Evolutionary conservation across 2,329 filamentous ascomycete genomes (phyloP).

Genomic region (Colletotrichum sp.): DNA sequence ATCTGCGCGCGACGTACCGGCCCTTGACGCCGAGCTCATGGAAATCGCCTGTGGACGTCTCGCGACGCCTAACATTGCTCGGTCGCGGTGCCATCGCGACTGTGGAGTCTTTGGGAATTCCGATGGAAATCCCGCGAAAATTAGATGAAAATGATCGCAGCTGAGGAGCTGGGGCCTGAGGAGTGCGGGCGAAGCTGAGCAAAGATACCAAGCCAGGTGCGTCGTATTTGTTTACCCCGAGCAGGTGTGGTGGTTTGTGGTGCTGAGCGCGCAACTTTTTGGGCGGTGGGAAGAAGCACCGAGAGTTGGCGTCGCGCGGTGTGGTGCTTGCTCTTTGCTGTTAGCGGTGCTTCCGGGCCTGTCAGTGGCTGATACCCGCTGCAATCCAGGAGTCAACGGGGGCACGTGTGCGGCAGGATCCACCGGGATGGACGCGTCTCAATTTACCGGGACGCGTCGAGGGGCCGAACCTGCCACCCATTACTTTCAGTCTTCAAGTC

Average conservation of each 20-base stretch:
- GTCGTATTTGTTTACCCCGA: slow-evolving; percentile 4
- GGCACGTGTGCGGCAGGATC: neutral
- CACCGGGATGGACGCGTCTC: slow-evolving; percentile 20
- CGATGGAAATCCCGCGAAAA: neutral
- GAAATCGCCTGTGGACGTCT: slow-evolving; percentile 42
- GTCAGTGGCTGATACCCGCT: slow-evolving; percentile 5
- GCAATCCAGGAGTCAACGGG: neutral
- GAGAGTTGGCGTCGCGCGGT: neutral
- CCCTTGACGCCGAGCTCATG: slow-evolving; percentile 56
- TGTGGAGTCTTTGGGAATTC: neutral
- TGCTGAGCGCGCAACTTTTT: slow-evolving; percentile 8
- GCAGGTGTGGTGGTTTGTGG: neutral
- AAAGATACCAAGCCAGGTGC: neutral
- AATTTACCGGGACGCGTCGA: slow-evolving; percentile 26
- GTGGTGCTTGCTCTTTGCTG: neutral
- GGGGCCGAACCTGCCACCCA: slow-evolving; percentile 5
- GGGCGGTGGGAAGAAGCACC: neutral
- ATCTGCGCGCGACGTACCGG: slow-evolving; percentile 41
- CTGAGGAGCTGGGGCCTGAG: neutral
- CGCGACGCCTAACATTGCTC: slow-evolving; percentile 11
- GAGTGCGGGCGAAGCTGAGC: neutral
- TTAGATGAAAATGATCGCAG: neutral
- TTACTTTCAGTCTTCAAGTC: neutral
- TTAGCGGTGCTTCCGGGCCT: neutral
- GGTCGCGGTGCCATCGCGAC: slow-evolving; percentile 17